Evolutionary conservation across 2,329 filamentous ascomycete species (phyloP).

Genomic region (Nothomitra cinnamomea): DNA sequence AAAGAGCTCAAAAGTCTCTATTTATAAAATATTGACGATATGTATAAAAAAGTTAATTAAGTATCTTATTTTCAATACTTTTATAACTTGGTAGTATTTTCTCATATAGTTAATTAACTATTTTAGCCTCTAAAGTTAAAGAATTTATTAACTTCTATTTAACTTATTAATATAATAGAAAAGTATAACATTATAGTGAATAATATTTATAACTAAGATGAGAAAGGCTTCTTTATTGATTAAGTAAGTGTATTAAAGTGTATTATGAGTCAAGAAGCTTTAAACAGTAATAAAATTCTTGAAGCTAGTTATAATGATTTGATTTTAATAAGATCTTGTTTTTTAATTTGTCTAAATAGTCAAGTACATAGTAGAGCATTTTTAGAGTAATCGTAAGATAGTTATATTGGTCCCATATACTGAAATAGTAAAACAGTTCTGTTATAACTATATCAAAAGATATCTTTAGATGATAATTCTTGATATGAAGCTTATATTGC

Average conservation of each 20-base stretch:
- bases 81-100: slow-evolving; percentile 1
- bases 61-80: background rate
- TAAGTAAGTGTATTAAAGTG: background rate
- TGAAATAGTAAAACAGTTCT: too few relatives aligned
- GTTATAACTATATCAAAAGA: too few relatives aligned
- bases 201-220: slow-evolving; percentile 4
- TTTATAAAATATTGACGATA: background rate
- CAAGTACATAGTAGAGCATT: too few relatives aligned
- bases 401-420: too few relatives aligned
- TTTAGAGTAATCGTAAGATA: too few relatives aligned
- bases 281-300: background rate
- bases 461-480: too few relatives aligned
- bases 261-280: background rate
- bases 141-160: slow-evolving; percentile 1
- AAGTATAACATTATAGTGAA: slow-evolving; percentile 3
- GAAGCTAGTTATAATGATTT: background rate
- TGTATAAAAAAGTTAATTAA: background rate
- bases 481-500: too few relatives aligned
- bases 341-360: too few relatives aligned
- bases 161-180: background rate
- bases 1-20: slow-evolving; percentile 1
- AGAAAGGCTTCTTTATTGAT: slow-evolving; percentile 5
- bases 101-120: background rate
- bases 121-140: background rate
- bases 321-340: too few relatives aligned